Percentiles rank a stretch among this genome's conserved stretches.
These are phyloP conservation scores for Colletotrichum orbiculare DNA, from an alignment of 2,329 filamentous ascomycete genomes.

Conservation along the genomic window DNA sequence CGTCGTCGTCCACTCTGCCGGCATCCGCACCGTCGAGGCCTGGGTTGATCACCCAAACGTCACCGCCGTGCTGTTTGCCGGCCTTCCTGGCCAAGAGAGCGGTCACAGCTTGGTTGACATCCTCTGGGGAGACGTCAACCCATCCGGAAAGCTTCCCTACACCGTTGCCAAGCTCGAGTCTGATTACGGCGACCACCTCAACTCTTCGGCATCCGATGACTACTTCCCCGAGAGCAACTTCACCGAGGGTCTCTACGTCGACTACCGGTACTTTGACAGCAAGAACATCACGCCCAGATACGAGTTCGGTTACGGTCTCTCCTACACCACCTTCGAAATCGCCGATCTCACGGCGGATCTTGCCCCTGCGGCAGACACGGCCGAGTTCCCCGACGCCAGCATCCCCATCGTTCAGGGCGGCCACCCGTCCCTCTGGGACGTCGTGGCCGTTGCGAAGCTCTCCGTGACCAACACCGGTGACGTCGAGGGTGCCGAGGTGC, in stretches of 20 bases:
- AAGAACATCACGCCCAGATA: conserved; percentile 60
- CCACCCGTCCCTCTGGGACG: conserved; percentile 59
- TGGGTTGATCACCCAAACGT: conserved; percentile 74
- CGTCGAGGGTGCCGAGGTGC: conserved; percentile 57
- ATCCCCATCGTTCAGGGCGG: conserved; percentile 56
- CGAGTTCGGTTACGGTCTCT: conserved; percentile 67
- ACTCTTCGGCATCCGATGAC: conserved; percentile 44
- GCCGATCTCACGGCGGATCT: conserved; percentile 52
- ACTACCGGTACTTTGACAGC: conserved; percentile 66
- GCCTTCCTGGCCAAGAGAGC: conserved; percentile 73
- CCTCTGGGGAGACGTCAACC: conserved; percentile 67
- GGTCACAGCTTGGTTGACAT: conserved; percentile 66
- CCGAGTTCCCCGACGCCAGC: conserved; percentile 53
- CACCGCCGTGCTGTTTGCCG: conserved; percentile 71
- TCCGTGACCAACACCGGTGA: conserved; percentile 55
- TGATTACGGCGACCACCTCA: conserved; percentile 63
- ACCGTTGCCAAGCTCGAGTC: conserved; percentile 67
- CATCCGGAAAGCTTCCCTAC: conserved; percentile 70
- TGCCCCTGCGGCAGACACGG: conserved; percentile 42
- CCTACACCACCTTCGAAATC: conserved; percentile 66
- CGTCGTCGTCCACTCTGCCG: conserved; percentile 72
- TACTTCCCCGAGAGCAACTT: conserved; percentile 63
- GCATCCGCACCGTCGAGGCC: conserved; percentile 65
- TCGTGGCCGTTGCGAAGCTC: conserved; percentile 51
- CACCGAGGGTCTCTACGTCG: conserved; percentile 61